phyloP scores from a whole-genome alignment of 768 basidiomycete genomes.

The Porphyrellus cyaneotinctus region DNA sequence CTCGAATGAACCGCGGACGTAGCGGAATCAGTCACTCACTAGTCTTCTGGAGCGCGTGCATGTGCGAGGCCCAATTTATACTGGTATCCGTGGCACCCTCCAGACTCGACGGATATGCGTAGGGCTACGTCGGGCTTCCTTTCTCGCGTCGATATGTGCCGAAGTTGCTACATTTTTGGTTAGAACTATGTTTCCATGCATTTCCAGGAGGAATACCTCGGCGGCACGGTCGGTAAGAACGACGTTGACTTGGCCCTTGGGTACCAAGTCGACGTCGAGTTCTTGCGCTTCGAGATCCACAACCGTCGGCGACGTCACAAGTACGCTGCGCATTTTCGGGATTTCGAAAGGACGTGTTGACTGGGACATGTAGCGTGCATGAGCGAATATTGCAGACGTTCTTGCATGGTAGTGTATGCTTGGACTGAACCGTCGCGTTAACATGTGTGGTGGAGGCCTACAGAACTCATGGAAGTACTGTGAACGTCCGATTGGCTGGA shows the following conservation, averaged over 20 bases:
- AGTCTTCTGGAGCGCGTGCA: conserved; percentile 66
- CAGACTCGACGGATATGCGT: conserved; percentile 83
- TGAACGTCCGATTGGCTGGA: too few relatives aligned
- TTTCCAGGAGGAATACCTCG: conserved; percentile 45
- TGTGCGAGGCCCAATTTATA: conserved; percentile 86
- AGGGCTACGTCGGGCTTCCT: conserved; percentile 63
- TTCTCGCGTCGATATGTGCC: conserved; percentile 54
- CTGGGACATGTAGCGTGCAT: conserved; percentile 8
- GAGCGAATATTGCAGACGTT: neutral
- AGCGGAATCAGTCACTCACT: conserved; percentile 49
- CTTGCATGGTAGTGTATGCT: too few relatives aligned
- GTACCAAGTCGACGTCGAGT: conserved; percentile 56
- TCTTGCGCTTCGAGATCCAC: conserved; percentile 58
- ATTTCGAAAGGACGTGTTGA: conserved; percentile 38
- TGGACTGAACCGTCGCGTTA: too few relatives aligned
- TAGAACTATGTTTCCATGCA: neutral
- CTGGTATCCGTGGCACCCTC: conserved; percentile 97
- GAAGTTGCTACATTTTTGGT: conserved; percentile 64
- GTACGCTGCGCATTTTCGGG: conserved; percentile 43
- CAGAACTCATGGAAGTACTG: too few relatives aligned
- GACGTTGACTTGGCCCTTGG: conserved; percentile 50
- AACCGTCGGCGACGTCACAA: conserved; percentile 48
- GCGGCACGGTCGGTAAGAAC: conserved; percentile 71
- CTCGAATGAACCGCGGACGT: neutral
- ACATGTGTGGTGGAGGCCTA: too few relatives aligned